phyloP scores from a whole-genome alignment of 768 basidiomycete species.

The Amanita polypyramis region DNA sequence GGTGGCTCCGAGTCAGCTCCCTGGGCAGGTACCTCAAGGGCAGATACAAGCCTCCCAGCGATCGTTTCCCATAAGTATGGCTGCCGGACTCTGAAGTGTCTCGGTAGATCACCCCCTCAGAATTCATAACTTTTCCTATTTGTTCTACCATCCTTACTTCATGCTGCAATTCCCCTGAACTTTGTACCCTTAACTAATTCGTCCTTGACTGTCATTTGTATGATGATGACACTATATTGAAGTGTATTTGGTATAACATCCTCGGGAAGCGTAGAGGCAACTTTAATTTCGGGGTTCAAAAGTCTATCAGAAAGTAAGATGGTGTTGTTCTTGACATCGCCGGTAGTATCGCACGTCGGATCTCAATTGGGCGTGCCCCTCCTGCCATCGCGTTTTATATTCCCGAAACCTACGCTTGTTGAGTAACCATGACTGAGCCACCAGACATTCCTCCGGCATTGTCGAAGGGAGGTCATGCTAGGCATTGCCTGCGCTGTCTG shows the following conservation, averaged over 20 bases:
- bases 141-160: slow-evolving; percentile 11
- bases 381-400: neutral
- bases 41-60: slow-evolving; percentile 31
- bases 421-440: slow-evolving; percentile 11
- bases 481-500: slow-evolving; percentile 60
- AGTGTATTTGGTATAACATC: slow-evolving; percentile 3
- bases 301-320: neutral
- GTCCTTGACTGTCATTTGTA: slow-evolving; percentile 6
- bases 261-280: slow-evolving; percentile 15
- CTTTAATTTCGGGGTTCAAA: slow-evolving; percentile 9
- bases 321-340: too few species aligned
- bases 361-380: neutral
- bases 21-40: slow-evolving; percentile 17
- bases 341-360: neutral
- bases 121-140: slow-evolving; percentile 8
- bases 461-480: slow-evolving; percentile 42
- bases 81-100: slow-evolving; percentile 23
- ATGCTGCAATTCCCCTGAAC: slow-evolving; percentile 5
- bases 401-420: slow-evolving; percentile 5
- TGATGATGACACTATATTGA: slow-evolving; percentile 4
- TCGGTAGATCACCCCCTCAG: neutral
- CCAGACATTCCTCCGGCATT: slow-evolving; percentile 22
- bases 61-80: slow-evolving; percentile 44
- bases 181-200: slow-evolving; percentile 8
- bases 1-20: slow-evolving; percentile 16